Evolutionary conservation across 176 grass and related monocot species (phyloP).

Genomic region (Zea mays): Zm-B73-REFERENCE-NAM-5.0 NC_050096.1:17862501-17863000

Average conservation of each 20-base stretch:
- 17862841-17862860: constrained; percentile 98
- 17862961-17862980: constrained; percentile 97
- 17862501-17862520: constrained; percentile 52
- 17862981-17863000: constrained; percentile 96
- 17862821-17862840: constrained; percentile 91
- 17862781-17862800: constrained; percentile 92
- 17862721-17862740: neutral
- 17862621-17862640: constrained; percentile 78
- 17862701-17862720: neutral
- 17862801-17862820: constrained; percentile 94
- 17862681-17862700: neutral
- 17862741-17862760: constrained; percentile 28
- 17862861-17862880: constrained; percentile 28
- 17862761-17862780: constrained; percentile 80
- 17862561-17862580: constrained; percentile 86
- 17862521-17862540: constrained; percentile 76
- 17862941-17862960: constrained; percentile 56
- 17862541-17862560: constrained; percentile 70
- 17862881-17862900: constrained; percentile 19
- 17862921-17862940: constrained; percentile 24
- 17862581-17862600: constrained; percentile 77
- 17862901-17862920: neutral
- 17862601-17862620: constrained; percentile 56
- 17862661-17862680: constrained; percentile 22
- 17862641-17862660: constrained; percentile 80